phyloP scores from a whole-genome alignment of 441 rosid genomes.

The Viola pubescens region DNA sequence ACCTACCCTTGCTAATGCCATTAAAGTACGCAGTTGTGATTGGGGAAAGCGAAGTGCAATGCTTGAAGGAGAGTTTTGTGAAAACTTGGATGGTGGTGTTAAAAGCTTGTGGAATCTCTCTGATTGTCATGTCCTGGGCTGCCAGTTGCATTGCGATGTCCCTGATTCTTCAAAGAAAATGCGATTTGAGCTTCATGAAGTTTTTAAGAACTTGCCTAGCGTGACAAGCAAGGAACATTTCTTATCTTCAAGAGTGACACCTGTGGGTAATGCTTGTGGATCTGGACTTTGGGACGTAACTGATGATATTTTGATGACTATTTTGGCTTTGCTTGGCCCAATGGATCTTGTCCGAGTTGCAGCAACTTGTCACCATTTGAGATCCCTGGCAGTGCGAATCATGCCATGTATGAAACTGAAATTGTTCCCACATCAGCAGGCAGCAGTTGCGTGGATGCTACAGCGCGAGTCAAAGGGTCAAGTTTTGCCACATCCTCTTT shows the following conservation, averaged over 20 bases:
- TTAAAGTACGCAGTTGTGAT: constrained; percentile 63
- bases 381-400: constrained; percentile 53
- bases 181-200: constrained; percentile 66
- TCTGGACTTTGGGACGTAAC: constrained; percentile 68
- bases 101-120: constrained; percentile 49
- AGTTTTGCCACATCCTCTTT: constrained; percentile 65
- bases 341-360: constrained; percentile 61
- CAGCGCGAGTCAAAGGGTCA: constrained; percentile 64
- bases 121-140: constrained; percentile 75
- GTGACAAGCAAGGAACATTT: constrained; percentile 25
- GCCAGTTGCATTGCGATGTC: constrained; percentile 45
- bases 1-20: constrained; percentile 13
- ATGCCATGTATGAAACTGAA: constrained; percentile 89
- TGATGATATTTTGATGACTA: constrained; percentile 55
- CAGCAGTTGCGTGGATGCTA: constrained; percentile 92
- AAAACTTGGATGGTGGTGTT: constrained; percentile 23
- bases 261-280: constrained; percentile 24
- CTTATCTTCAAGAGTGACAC: constrained; percentile 40
- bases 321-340: constrained; percentile 44
- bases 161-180: constrained; percentile 45
- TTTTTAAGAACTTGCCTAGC: constrained; percentile 69
- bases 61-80: constrained; percentile 29
- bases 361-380: constrained; percentile 63
- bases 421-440: constrained; percentile 86
- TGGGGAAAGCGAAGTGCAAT: constrained; percentile 62